Conservation (phyloP, 768 basidiomycete species). For the Inosperma sp. region DNA sequence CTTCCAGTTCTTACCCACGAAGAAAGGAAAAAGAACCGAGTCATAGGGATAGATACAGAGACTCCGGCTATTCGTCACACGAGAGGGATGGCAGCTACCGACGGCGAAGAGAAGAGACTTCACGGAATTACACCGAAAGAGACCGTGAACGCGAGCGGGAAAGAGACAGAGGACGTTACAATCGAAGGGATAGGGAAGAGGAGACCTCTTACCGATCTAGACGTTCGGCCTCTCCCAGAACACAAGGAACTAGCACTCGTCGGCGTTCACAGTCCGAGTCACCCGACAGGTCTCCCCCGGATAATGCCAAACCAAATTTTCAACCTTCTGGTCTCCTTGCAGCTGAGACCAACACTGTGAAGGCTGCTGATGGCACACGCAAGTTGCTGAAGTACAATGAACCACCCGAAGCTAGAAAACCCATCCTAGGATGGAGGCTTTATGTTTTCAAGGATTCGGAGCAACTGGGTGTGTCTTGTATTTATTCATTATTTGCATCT, state of each 20-base stretch:
- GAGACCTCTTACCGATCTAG: constrained; percentile 27
- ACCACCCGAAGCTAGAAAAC: constrained; percentile 96
- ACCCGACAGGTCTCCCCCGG: constrained; percentile 26
- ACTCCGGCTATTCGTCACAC: too few relatives aligned
- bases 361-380: constrained; percentile 65
- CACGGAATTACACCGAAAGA: constrained; percentile 23
- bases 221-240: constrained; percentile 64
- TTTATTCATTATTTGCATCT: neutral
- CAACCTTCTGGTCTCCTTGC: constrained; percentile 84
- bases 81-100: too few relatives aligned
- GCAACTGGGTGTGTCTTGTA: constrained; percentile 68
- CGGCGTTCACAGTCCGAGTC: constrained; percentile 41
- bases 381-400: constrained; percentile 96
- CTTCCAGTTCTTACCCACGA: too few relatives aligned
- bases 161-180: constrained; percentile 43
- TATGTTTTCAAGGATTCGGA: constrained; percentile 97
- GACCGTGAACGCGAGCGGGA: constrained; percentile 40
- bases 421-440: constrained; percentile 82
- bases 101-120: neutral
- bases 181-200: constrained; percentile 27
- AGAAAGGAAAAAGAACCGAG: neutral
- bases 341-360: constrained; percentile 92
- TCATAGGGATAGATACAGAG: too few relatives aligned
- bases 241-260: constrained; percentile 37
- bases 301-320: constrained; percentile 86